Evolutionary conservation across 2,329 filamentous ascomycete species (phyloP).

Genomic region (Alternaria rosae): DNA sequence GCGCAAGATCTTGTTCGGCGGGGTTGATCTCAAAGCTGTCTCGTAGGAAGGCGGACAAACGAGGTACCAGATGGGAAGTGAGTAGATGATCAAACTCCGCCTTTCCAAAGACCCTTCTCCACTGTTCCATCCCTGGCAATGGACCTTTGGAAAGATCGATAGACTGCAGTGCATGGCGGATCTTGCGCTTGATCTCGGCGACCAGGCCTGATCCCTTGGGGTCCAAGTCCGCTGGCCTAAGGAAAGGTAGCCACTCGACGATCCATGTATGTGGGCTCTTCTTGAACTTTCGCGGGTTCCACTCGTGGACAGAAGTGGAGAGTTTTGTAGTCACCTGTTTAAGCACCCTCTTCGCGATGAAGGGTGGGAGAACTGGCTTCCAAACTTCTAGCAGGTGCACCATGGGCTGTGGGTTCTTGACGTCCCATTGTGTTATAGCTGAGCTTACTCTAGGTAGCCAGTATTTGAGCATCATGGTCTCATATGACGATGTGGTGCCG

Average conservation of each 20-base stretch:
- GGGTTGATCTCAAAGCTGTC: conserved; percentile 67
- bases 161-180: conserved; percentile 62
- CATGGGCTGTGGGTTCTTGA: conserved; percentile 35
- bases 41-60: conserved; percentile 63
- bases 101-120: conserved; percentile 59
- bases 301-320: conserved; percentile 75
- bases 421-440: conserved; percentile 38
- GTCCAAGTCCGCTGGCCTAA: conserved; percentile 56
- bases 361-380: conserved; percentile 78
- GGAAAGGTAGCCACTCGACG: conserved; percentile 82
- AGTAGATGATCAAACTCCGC: conserved; percentile 64
- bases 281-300: conserved; percentile 78
- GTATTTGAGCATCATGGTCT: conserved; percentile 88
- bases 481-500: conserved; percentile 77
- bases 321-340: conserved; percentile 82
- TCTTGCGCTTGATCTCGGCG: conserved; percentile 66
- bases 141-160: conserved; percentile 60
- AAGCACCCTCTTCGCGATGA: conserved; percentile 79
- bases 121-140: conserved; percentile 62
- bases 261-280: conserved; percentile 63
- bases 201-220: conserved; percentile 65
- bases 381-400: conserved; percentile 61
- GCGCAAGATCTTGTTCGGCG: conserved; percentile 78
- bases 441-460: conserved; percentile 72
- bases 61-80: conserved; percentile 66